Evolutionary conservation across 208 protist genomes (phyloP), one percentile per base, ranked within the genome.

Genomic region (Trichomonas tenax): DNA sequence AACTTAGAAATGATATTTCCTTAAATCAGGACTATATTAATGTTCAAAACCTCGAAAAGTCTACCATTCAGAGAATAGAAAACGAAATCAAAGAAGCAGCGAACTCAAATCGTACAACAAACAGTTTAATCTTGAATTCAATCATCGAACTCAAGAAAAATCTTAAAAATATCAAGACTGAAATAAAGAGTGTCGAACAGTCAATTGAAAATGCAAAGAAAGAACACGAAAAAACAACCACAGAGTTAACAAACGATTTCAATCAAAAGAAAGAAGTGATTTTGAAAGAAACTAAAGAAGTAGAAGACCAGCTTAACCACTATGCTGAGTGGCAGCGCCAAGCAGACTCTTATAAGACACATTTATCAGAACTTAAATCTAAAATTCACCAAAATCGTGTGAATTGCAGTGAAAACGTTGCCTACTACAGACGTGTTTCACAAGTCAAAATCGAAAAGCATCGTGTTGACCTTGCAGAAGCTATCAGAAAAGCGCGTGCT

Each of bases 301-400:
- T 93, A 14, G 86, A 93, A 51, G 45, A 48, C 2, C 40, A 93
- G n/a, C 86, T 93, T 1, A 26, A 9, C 4, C 86, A 93, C 15
- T 93, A 93, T 36, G 86, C 86, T 10, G 86, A 93, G 45, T 93
- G 86, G 86, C 86, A 93, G 46, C 41, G n/a, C 1, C 86, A 93
- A 93, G 41, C 86, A 51, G 86, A 93, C 17, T 34, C 40, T n/a
- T 93, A 38, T 15, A 48, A 51, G 15, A 38, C 44, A 40, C 86
- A 93, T 58, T 26, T 93, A 34, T 93, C 86, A 48, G 86, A 93
- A 51, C 17, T 93, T n/a, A 93, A 93, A 36, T 48, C 44, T 10
- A 51, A 41, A 93, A 93, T 93, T 38, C 86, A 93, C 44, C 86
- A 93, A 10, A 93, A 93, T 93, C 40, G 86, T 51, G 44, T 93